These are phyloP conservation scores for Aureobasidium uvarum DNA, from an alignment of 2,329 filamentous ascomycete genomes.

Conservation along the genomic window DNA sequence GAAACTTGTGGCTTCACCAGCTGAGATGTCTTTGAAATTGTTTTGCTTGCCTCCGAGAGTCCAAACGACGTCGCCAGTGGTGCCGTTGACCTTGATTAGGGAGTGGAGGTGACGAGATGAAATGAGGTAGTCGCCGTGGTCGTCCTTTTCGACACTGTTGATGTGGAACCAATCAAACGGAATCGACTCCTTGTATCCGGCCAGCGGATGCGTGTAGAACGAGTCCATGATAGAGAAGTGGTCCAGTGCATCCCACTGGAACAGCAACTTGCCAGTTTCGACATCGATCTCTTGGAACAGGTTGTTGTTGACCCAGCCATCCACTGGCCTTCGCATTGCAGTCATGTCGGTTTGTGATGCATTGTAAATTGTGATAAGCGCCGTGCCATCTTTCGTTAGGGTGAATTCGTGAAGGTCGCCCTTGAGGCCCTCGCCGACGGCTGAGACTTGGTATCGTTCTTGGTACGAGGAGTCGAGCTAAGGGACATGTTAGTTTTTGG, in stretches of 20 bases:
- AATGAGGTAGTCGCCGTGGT: slow-evolving; percentile 51
- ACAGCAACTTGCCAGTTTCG: slow-evolving; percentile 42
- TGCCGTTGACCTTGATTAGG: slow-evolving; percentile 47
- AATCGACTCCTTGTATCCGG: slow-evolving; percentile 42
- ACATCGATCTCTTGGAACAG: slow-evolving; percentile 48
- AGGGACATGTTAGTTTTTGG: slow-evolving; percentile 28
- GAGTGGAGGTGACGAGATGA: slow-evolving; percentile 50
- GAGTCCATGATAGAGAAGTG: slow-evolving; percentile 38
- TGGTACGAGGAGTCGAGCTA: slow-evolving; percentile 35
- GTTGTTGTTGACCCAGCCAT: slow-evolving; percentile 46
- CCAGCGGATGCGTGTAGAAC: slow-evolving; percentile 35
- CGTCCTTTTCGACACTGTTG: slow-evolving; percentile 53
- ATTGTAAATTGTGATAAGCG: slow-evolving; percentile 48
- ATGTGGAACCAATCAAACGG: slow-evolving; percentile 52
- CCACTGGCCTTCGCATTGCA: slow-evolving; percentile 30
- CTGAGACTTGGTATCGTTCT: slow-evolving; percentile 34
- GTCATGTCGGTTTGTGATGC: slow-evolving; percentile 34
- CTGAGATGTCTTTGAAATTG: slow-evolving; percentile 26
- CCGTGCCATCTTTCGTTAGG: slow-evolving; percentile 41
- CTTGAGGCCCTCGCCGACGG: slow-evolving; percentile 38
- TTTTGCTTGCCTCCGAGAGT: slow-evolving; percentile 38
- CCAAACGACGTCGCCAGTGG: slow-evolving; percentile 50
- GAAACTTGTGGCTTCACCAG: slow-evolving; percentile 33
- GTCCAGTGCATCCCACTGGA: slow-evolving; percentile 44
- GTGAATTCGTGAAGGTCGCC: slow-evolving; percentile 48